These are phyloP conservation scores for Zostera marina DNA, from an alignment of 116 monocot genomes.

Conservation along the genomic window DNA sequence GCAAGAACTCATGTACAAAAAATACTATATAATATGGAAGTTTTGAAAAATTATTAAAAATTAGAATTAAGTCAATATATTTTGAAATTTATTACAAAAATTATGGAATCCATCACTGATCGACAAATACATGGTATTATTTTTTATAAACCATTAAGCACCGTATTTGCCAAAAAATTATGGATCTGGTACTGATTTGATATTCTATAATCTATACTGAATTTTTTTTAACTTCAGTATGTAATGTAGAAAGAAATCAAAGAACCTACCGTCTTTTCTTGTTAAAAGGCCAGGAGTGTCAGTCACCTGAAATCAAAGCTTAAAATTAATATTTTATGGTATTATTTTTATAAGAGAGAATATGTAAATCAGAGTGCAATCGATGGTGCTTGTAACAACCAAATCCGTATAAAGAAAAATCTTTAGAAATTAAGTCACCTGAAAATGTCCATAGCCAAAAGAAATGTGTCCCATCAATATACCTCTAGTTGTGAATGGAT, in stretches of 20 bases:
- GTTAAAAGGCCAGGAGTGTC: slow-evolving; percentile 91
- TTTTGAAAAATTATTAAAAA: not conserved
- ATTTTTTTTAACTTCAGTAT: too few species aligned
- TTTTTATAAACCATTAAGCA: too few species aligned
- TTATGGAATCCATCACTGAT: too few species aligned
- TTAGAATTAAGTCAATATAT: not conserved
- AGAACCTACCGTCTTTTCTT: slow-evolving; percentile 64
- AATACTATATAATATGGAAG: not conserved
- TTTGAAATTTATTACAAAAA: too few species aligned
- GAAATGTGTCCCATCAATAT: slow-evolving; percentile 96
- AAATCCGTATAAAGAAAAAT: not conserved
- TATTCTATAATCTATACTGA: too few species aligned
- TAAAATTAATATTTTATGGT: not conserved
- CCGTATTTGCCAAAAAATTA: too few species aligned
- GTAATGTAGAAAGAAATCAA: slow-evolving; percentile 1
- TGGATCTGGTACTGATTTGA: too few species aligned
- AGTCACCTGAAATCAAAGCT: slow-evolving; percentile 49
- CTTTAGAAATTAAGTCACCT: slow-evolving; percentile 14
- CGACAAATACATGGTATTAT: too few species aligned
- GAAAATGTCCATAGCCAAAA: slow-evolving; percentile 50
- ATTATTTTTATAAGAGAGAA: too few species aligned
- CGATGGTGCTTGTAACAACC: too few species aligned
- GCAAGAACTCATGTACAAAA: not conserved
- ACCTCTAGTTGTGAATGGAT: slow-evolving; percentile 97
- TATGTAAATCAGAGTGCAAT: too few species aligned